Conservation (phyloP, 148 eudicot species). For the Vaccinium vitisidaea region DNA sequence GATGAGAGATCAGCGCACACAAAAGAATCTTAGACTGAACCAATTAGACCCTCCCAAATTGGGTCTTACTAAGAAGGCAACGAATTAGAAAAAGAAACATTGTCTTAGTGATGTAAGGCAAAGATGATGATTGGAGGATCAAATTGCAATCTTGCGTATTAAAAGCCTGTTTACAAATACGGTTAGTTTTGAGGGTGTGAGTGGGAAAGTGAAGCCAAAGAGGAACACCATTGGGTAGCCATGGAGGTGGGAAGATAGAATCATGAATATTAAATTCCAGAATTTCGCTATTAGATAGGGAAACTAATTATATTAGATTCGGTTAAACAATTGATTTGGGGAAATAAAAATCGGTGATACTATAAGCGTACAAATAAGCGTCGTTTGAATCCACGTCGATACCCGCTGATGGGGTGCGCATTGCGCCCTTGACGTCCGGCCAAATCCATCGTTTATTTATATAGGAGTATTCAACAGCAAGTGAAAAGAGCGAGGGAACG, state of each 20-base stretch:
- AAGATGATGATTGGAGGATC: background rate
- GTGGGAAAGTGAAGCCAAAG: background rate
- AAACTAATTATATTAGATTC: background rate
- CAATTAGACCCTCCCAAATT: background rate
- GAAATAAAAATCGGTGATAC: background rate
- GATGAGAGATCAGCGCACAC: background rate
- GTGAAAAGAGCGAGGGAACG: background rate
- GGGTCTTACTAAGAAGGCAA: background rate
- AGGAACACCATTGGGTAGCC: background rate
- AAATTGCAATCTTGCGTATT: background rate
- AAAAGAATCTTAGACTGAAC: background rate
- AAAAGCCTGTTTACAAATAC: background rate
- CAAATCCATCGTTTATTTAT: background rate
- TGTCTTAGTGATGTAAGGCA: background rate
- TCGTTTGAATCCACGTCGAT: conserved; percentile 53
- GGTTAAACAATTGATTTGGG: background rate
- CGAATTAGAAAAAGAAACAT: background rate
- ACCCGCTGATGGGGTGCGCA: conserved; percentile 35
- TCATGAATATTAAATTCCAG: background rate
- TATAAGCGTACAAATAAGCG: too few species aligned
- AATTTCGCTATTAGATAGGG: background rate
- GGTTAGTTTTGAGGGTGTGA: background rate
- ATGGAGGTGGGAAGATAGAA: conserved; percentile 1
- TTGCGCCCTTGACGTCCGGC: conserved; percentile 21
- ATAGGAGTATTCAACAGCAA: background rate